Conservation (phyloP, 192 early-diverging fungal genomes). For the Backusella luteola region DNA sequence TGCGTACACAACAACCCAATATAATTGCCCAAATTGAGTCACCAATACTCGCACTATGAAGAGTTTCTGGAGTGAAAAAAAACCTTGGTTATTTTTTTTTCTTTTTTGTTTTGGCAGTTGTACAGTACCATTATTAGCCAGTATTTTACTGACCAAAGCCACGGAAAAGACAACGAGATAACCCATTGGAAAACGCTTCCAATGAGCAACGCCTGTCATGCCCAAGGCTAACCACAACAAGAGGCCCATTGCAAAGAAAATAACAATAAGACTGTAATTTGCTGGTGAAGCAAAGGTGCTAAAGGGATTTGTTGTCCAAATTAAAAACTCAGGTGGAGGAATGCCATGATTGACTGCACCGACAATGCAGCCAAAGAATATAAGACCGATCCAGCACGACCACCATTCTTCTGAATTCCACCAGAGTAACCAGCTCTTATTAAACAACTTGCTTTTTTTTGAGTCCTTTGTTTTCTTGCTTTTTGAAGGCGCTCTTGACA, state of each 20-base stretch:
- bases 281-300: slow-evolving; percentile 32
- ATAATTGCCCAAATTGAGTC: slow-evolving; percentile 58
- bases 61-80: slow-evolving; percentile 16
- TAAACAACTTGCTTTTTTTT: neutral
- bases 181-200: slow-evolving; percentile 40
- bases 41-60: slow-evolving; percentile 46
- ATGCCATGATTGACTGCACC: slow-evolving; percentile 40
- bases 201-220: slow-evolving; percentile 27
- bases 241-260: slow-evolving; percentile 45
- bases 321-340: slow-evolving; percentile 40
- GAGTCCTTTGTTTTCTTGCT: neutral
- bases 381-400: slow-evolving; percentile 55
- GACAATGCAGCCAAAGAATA: slow-evolving; percentile 45
- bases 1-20: slow-evolving; percentile 45
- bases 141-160: slow-evolving; percentile 46
- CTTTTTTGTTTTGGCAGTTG: neutral
- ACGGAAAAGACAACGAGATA: slow-evolving; percentile 44
- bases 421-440: slow-evolving; percentile 43
- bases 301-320: slow-evolving; percentile 48
- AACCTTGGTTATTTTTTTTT: neutral
- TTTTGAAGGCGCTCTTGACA: neutral
- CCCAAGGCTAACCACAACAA: slow-evolving; percentile 45
- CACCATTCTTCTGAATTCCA: slow-evolving; percentile 60
- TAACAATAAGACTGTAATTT: slow-evolving; percentile 42
- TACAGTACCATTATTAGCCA: slow-evolving; percentile 43